A percentile compares a stretch with the other conserved stretches of the same genome.
These are phyloP conservation scores for Tremella fuciformis DNA, from an alignment of 768 basidiomycete species.

Conservation along the genomic window DNA sequence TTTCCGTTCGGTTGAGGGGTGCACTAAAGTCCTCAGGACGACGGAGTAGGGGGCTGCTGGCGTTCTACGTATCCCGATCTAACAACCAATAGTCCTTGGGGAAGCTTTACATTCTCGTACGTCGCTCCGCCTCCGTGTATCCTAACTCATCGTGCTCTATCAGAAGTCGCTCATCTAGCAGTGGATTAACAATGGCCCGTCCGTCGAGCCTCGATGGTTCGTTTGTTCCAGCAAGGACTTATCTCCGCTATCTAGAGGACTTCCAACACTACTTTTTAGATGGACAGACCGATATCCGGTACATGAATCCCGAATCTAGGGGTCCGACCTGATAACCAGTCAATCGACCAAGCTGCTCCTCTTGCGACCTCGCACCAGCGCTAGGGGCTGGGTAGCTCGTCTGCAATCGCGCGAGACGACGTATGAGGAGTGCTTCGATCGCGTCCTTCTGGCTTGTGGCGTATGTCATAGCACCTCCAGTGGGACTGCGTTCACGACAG, in stretches of 20 bases:
- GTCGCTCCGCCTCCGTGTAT: background rate
- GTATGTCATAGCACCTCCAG: too few species aligned
- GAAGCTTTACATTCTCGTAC: conserved; percentile 17
- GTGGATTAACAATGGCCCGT: conserved; percentile 15
- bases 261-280: conserved; percentile 15
- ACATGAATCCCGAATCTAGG: background rate
- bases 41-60: conserved; percentile 15
- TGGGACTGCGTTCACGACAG: too few species aligned
- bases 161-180: background rate
- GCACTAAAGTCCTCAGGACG: conserved; percentile 3
- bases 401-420: too few species aligned
- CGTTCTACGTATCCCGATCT: conserved; percentile 13
- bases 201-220: conserved; percentile 4
- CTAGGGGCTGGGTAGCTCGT: too few species aligned
- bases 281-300: conserved; percentile 6
- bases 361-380: background rate
- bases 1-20: background rate
- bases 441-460: too few species aligned
- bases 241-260: conserved; percentile 17
- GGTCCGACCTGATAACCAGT: background rate
- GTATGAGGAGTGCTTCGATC: too few species aligned
- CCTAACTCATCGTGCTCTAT: too few species aligned
- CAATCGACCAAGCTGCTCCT: background rate
- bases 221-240: conserved; percentile 15
- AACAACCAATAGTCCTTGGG: conserved; percentile 18